Percentiles rank a stretch among this genome's conserved stretches.
phyloP scores from a whole-genome alignment of 2,329 filamentous ascomycete species.

The Calonectria multiphialidica region DNA sequence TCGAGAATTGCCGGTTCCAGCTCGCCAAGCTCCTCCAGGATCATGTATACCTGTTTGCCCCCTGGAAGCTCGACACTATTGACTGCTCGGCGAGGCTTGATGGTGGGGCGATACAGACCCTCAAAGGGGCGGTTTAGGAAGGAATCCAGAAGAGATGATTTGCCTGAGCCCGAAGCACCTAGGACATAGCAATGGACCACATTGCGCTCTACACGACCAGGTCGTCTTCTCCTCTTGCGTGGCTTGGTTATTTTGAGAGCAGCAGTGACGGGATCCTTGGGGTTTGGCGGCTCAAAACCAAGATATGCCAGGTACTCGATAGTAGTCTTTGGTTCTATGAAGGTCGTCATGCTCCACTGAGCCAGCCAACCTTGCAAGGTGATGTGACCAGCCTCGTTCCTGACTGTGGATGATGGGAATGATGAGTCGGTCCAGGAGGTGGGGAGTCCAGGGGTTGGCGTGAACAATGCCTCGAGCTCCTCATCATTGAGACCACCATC shows the following conservation, averaged over 20 bases:
- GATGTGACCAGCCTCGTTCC: slow-evolving; percentile 94
- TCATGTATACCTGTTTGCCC: slow-evolving; percentile 96
- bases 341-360: slow-evolving; percentile 99
- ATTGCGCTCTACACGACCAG: slow-evolving; percentile 90
- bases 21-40: slow-evolving; percentile 94
- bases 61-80: slow-evolving; percentile 97
- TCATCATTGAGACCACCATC: slow-evolving; percentile 91
- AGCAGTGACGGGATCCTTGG: slow-evolving; percentile 81
- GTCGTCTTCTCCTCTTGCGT: slow-evolving; percentile 84
- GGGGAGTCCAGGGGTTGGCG: slow-evolving; percentile 91
- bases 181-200: slow-evolving; percentile 95
- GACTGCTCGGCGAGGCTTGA: slow-evolving; percentile 92
- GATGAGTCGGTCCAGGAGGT: slow-evolving; percentile 87
- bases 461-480: slow-evolving; percentile 89
- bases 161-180: slow-evolving; percentile 87
- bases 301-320: slow-evolving; percentile 96
- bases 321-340: slow-evolving; percentile 93
- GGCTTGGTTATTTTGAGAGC: slow-evolving; percentile 94
- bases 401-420: slow-evolving; percentile 93
- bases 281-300: slow-evolving; percentile 86
- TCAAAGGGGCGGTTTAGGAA: slow-evolving; percentile 92
- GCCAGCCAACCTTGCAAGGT: slow-evolving; percentile 98
- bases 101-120: slow-evolving; percentile 88
- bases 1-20: slow-evolving; percentile 95
- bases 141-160: slow-evolving; percentile 90